Evolutionary conservation across 176 grass and related monocot genomes (phyloP).

Genomic region (Puya raimondii): DNA sequence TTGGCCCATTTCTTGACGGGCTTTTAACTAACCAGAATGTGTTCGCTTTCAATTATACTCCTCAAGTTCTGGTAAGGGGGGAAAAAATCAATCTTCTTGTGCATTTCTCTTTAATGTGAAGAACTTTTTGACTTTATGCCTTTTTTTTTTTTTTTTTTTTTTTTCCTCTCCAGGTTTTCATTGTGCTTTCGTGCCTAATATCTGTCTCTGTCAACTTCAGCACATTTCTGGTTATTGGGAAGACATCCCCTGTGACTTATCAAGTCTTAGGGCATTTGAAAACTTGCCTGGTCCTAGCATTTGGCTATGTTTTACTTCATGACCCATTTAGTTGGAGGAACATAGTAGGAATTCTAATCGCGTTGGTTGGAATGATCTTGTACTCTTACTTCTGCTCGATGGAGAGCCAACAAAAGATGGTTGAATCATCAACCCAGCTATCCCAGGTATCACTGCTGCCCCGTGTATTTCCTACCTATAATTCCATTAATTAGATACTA

Average conservation of each 20-base stretch:
- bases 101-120: neutral
- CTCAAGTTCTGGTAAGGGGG: conserved; percentile 14
- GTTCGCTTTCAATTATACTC: conserved; percentile 15
- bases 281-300: conserved; percentile 6
- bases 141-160: neutral
- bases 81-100: neutral
- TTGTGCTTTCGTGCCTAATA: conserved; percentile 10
- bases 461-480: neutral
- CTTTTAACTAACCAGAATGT: conserved; percentile 15
- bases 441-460: neutral
- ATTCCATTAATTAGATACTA: no score
- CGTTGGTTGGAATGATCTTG: conserved; percentile 3
- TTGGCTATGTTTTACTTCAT: conserved; percentile 17
- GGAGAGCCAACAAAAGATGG: neutral
- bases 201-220: conserved; percentile 14
- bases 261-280: conserved; percentile 9
- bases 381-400: conserved; percentile 7
- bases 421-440: neutral
- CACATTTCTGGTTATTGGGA: conserved; percentile 15
- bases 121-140: neutral
- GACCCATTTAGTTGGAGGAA: conserved; percentile 11
- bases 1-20: conserved; percentile 16
- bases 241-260: conserved; percentile 8
- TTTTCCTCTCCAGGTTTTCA: neutral
- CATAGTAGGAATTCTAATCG: conserved; percentile 3